Conservation (phyloP, 164 flowering plant genomes). For the Taxillus chinensis region DNA sequence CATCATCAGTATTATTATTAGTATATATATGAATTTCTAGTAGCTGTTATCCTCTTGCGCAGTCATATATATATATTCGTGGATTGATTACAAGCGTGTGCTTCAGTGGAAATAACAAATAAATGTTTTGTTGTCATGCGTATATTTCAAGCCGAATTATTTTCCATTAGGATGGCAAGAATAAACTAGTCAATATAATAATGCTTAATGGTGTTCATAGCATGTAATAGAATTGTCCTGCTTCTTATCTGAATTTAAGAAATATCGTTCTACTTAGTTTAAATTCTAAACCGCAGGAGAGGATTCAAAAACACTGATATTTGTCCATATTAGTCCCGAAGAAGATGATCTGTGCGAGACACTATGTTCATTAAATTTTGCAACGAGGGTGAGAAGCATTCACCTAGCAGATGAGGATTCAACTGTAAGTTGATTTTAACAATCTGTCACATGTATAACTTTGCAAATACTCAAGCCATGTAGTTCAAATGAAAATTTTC, state of each 20-base stretch:
- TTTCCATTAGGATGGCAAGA: not conserved
- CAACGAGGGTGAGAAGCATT: conserved; percentile 44
- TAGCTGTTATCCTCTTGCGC: no score
- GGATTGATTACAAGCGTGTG: no score
- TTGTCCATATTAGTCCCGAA: conserved; percentile 63
- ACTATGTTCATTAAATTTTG: conserved; percentile 54
- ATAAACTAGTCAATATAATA: not conserved
- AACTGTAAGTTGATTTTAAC: conserved; percentile 27
- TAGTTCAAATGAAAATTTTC: not conserved
- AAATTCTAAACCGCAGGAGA: conserved; percentile 28
- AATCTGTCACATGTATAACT: not conserved
- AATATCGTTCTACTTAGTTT: not conserved
- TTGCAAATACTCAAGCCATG: not conserved
- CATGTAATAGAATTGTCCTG: not conserved
- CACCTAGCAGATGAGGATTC: conserved; percentile 33
- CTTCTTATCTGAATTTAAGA: not conserved
- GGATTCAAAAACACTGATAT: conserved; percentile 61
- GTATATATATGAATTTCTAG: no score
- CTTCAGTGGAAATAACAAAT: no score
- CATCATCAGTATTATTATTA: no score
- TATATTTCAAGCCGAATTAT: no score
- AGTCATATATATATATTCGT: no score
- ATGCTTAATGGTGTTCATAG: not conserved
- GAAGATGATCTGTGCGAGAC: conserved; percentile 67
- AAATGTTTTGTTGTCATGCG: no score